Base-by-base conservation (phyloP, 768 basidiomycete species). In the Amanita phalloides region DNA sequence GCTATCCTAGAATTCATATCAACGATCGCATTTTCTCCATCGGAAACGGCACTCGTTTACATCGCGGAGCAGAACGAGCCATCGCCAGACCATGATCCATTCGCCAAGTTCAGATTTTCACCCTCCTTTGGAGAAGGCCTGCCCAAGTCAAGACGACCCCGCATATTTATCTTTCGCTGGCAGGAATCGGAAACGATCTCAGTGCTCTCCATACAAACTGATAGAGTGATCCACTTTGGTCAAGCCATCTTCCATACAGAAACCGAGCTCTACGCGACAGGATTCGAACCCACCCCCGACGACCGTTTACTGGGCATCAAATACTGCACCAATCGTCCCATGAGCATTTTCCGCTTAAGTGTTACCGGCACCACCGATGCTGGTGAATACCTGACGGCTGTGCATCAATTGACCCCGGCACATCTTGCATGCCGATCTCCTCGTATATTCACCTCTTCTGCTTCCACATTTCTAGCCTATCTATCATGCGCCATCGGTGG, bases 71-170 rank as follows among this genome's bases (percentile, higher is more conserved):
- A 64, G 0, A 79, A 76, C 14, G 54, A 51, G 9, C 65, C 65
- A 4, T 50, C 59, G n/a, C 56, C 43, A 38, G 63, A 54, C 38
- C 51, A 60, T 0, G 66, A 71, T 55, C 66, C 67, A 3, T 72
- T 66, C 50, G 61, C 64, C 17, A 76, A 76, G 49, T 85, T 79
- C 56, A 65, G 70, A 25, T 87, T 74, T 60, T 66, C 58, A 0
- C 82, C 84, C 3, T 69, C 75, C 42, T 78, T 84, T 53, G 86
- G 86, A 0, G 86, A 89, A 63, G 72, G 73, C 3, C 60, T 83
- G 17, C 60, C 62, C 4, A 75, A 74, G 3, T 79, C 75, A 59
- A 75, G 71, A 53, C 64, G 68, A 3, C 81, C 86, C 1, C 65
- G 67, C 0, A 62, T 78, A 6, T 87, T 81, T 58, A 45, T 86